Evolutionary conservation across 495 filamentous ascomycete species (phyloP).

Genomic region (Neurospora sp.): DNA sequence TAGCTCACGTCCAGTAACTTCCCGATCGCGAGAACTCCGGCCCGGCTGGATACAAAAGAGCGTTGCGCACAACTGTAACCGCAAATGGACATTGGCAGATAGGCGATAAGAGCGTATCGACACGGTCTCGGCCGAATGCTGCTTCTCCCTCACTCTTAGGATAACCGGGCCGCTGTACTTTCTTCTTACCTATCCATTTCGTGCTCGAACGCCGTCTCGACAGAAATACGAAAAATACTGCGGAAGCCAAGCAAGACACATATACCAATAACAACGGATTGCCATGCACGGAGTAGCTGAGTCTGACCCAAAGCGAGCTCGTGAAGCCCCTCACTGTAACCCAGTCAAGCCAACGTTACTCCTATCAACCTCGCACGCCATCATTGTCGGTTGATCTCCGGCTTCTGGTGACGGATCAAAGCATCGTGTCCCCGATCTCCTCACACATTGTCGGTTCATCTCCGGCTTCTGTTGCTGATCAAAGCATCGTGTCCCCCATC

Average conservation of each 20-base stretch:
- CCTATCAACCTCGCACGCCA: not conserved
- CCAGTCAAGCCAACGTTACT: not conserved
- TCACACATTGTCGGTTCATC: not conserved
- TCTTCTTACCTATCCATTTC: not conserved
- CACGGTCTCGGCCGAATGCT: not conserved
- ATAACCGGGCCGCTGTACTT: not conserved
- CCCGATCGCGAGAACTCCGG: not conserved
- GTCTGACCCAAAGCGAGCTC: not conserved
- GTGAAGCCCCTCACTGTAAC: not conserved
- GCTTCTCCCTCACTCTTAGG: not conserved
- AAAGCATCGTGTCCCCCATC: not conserved
- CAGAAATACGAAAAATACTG: not conserved
- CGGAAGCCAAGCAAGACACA: not conserved
- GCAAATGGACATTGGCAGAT: not conserved
- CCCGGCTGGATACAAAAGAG: not conserved
- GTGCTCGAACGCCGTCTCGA: not conserved
- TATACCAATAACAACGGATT: not conserved
- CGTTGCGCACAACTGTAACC: not conserved
- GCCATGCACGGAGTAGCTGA: not conserved
- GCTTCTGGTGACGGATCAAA: not conserved
- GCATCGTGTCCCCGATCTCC: not conserved
- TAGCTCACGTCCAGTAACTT: not conserved
- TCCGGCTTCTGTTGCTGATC: not conserved
- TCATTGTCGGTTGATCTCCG: not conserved
- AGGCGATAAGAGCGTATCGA: not conserved